Base-by-base conservation (phyloP, 2,329 filamentous ascomycete genomes). In the Penicillium hesseltinei region DNA sequence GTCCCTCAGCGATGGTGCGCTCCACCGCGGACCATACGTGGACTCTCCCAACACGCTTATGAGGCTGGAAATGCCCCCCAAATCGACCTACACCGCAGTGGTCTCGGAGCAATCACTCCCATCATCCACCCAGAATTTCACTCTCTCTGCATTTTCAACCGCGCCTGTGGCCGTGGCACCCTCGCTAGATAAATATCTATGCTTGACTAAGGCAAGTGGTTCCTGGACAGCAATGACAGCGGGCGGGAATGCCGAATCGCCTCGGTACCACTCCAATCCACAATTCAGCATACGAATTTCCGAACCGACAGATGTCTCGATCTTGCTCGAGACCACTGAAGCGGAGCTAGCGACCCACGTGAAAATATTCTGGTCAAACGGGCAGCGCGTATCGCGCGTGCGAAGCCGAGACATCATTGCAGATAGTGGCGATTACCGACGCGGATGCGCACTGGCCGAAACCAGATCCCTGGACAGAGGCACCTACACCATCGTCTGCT, bases 41-140 rank as follows among this genome's bases (percentile, higher is more conserved):
- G 93, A 97, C 74, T 95, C 92, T 2, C 92, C 92, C 1, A 95
- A 97, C 72, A 96, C 90, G 0, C 84, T 99, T 8, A 85, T 95
- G 44, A 87, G 89, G 57, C 82, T 96, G 59, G 83, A 90, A 29
- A 81, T 82, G 57, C 74, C 80, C n/a, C 71, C 80, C 2, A 72
- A 76, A 17, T 75, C 77, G 11, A 76, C 75, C 0, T 85, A 85
- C 65, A 87, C 84, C 0, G 78, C 90, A 5, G 90, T 92, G 8
- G 80, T 92, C 29, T 88, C 91, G 17, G 89, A 95, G 66, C 88
- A 95, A 67, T 87, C 88, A 38, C 81, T 97, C 5, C 88, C 90
- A 2, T 77, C 88, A 4, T 81, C 84, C 1, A 82, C 79, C 23
- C 92, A 96, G 71, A 86, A 86, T n/a, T 97, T 97, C 71, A 94